Conservation (phyloP, 495 filamentous ascomycete species). For the Articulospora tetracladia region DNA sequence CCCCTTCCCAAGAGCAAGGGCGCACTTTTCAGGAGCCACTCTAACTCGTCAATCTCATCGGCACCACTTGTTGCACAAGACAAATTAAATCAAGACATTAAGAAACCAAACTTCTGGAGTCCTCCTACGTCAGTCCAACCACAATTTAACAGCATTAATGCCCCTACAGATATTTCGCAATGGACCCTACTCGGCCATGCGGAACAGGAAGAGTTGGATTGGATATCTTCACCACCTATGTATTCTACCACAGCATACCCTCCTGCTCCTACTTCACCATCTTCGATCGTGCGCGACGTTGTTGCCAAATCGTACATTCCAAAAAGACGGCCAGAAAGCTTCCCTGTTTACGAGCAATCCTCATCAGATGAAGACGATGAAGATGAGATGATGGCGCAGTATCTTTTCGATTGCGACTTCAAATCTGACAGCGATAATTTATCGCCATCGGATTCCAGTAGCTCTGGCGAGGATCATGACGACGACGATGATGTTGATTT, state of each 20-base stretch:
- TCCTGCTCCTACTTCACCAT: background rate
- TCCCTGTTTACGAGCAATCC: background rate
- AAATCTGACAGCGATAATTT: background rate
- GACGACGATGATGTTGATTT: background rate
- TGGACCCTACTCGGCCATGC: background rate
- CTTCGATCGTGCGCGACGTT: background rate
- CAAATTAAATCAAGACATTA: background rate
- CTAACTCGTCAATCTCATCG: background rate
- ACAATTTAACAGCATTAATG: background rate
- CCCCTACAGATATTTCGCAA: background rate
- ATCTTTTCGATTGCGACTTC: background rate
- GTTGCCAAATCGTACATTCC: background rate
- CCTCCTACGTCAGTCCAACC: background rate
- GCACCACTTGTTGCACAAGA: background rate
- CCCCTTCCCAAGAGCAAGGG: background rate
- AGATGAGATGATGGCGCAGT: background rate
- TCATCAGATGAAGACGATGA: background rate
- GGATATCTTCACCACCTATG: background rate
- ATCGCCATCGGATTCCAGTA: background rate
- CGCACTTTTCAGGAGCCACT: background rate
- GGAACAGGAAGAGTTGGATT: background rate
- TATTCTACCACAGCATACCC: background rate
- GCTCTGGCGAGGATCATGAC: background rate
- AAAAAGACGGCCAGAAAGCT: background rate
- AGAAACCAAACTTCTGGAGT: background rate